Evolutionary conservation across 495 filamentous ascomycete species (phyloP).

Genomic region (Hypomontagnella monticulosa): DNA sequence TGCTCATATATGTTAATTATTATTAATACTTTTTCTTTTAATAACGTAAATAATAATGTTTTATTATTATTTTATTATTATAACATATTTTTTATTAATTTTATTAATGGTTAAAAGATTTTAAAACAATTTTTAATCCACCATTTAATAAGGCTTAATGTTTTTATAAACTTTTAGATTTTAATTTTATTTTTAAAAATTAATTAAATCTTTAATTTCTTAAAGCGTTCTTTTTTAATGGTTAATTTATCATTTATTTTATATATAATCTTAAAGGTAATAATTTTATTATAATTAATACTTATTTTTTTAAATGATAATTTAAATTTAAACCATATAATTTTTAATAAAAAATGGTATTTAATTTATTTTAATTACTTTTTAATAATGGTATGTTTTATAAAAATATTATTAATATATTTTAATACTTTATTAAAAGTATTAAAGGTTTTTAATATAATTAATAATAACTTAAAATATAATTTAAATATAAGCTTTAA

Average conservation of each 20-base stretch:
- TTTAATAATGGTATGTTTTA: neutral
- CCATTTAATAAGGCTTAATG: neutral
- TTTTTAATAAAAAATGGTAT: neutral
- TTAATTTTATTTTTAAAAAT: neutral
- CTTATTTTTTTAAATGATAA: neutral
- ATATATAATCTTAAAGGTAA: neutral
- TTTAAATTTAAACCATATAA: neutral
- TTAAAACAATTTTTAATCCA: slow-evolving; percentile 1
- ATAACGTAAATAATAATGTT: neutral
- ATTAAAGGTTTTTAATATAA: neutral
- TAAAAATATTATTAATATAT: slow-evolving; percentile 4
- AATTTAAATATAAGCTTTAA: neutral
- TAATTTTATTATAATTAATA: neutral
- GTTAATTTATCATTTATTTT: neutral
- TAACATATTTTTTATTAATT: neutral
- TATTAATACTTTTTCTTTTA: neutral
- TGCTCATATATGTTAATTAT: neutral
- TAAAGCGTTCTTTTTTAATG: neutral
- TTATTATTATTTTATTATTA: neutral
- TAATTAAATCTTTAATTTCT: neutral
- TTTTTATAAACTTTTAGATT: neutral
- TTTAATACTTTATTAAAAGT: neutral
- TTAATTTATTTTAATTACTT: neutral
- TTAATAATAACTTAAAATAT: neutral
- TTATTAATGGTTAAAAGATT: neutral